These are phyloP conservation scores for Alternaria sp. DNA, from an alignment of 2,329 filamentous ascomycete genomes.

Conservation along the genomic window DNA sequence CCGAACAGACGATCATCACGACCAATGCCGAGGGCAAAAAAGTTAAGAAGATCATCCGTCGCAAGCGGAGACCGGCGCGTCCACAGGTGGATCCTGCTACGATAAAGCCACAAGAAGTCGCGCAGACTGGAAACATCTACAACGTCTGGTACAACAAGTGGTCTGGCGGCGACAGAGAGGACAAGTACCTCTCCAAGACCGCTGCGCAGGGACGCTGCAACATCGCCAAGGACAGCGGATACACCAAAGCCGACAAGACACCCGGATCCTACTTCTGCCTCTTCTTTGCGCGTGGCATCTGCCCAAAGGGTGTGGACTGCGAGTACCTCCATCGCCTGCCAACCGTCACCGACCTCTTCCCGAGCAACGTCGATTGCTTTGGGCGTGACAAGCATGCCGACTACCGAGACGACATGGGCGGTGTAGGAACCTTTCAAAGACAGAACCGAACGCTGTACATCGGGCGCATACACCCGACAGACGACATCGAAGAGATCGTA, in stretches of 20 bases:
- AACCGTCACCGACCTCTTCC: slow-evolving; percentile 85
- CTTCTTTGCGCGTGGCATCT: slow-evolving; percentile 82
- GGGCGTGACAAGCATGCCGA: slow-evolving; percentile 90
- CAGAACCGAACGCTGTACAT: slow-evolving; percentile 95
- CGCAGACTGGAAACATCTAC: slow-evolving; percentile 93
- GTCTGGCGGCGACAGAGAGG: slow-evolving; percentile 92
- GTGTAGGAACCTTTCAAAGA: slow-evolving; percentile 90
- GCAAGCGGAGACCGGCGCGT: slow-evolving; percentile 87
- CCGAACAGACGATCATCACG: slow-evolving; percentile 41
- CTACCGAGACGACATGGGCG: slow-evolving; percentile 97
- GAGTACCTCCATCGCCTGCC: slow-evolving; percentile 92
- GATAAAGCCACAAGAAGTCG: slow-evolving; percentile 82
- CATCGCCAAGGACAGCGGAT: slow-evolving; percentile 69
- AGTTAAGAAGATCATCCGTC: slow-evolving; percentile 89
- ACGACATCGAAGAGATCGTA: slow-evolving; percentile 96
- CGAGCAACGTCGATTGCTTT: slow-evolving; percentile 94
- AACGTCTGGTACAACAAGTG: slow-evolving; percentile 99
- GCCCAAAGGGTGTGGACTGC: slow-evolving; percentile 89
- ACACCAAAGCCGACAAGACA: slow-evolving; percentile 57
- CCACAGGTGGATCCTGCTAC: slow-evolving; percentile 87
- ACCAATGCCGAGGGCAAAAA: slow-evolving; percentile 63
- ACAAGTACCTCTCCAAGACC: slow-evolving; percentile 84
- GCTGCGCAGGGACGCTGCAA: slow-evolving; percentile 87
- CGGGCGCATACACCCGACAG: slow-evolving; percentile 90
- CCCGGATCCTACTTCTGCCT: slow-evolving; percentile 86